Evolutionary conservation across 805 yeast species (phyloP).

Genomic region (Wickerhamiella spandovensis): DNA sequence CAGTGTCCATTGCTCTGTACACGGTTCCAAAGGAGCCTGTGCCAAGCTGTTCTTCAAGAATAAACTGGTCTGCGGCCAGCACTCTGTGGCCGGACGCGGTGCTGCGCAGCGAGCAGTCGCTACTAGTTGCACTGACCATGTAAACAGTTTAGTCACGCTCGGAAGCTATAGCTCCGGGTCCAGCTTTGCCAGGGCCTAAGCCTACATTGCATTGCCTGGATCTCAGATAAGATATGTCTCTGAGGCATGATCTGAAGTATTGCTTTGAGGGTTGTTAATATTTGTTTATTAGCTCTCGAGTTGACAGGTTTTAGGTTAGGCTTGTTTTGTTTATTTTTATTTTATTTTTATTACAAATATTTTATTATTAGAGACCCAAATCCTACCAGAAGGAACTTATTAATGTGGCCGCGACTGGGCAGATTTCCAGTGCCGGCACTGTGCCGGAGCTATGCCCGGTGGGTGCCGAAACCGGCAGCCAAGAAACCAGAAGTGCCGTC

Average conservation of each 20-base stretch:
- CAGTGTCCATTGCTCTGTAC: slow-evolving; percentile 43
- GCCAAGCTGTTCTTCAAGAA: slow-evolving; percentile 45
- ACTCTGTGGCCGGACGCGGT: neutral
- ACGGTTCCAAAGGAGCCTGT: slow-evolving; percentile 73
- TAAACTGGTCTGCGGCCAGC: slow-evolving; percentile 32
- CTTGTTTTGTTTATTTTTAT: too few species aligned
- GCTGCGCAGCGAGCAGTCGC: neutral
- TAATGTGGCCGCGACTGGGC: neutral
- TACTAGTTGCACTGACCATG: neutral
- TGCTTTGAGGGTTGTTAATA: too few species aligned
- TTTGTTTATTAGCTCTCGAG: too few species aligned
- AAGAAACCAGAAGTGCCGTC: neutral
- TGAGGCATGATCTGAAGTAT: too few species aligned
- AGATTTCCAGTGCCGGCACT: neutral
- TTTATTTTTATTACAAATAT: too few species aligned
- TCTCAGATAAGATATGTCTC: too few species aligned
- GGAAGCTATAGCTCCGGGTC: too few species aligned
- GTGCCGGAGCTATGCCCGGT: neutral
- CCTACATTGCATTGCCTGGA: too few species aligned
- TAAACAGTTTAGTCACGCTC: neutral
- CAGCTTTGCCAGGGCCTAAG: too few species aligned
- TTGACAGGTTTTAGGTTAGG: too few species aligned
- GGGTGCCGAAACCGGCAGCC: neutral
- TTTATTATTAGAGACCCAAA: too few species aligned
- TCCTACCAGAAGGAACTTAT: neutral